Evolutionary conservation across 371 early-diverging fungal genomes (phyloP).

Genomic region (Rhizomucor pusillus): DNA sequence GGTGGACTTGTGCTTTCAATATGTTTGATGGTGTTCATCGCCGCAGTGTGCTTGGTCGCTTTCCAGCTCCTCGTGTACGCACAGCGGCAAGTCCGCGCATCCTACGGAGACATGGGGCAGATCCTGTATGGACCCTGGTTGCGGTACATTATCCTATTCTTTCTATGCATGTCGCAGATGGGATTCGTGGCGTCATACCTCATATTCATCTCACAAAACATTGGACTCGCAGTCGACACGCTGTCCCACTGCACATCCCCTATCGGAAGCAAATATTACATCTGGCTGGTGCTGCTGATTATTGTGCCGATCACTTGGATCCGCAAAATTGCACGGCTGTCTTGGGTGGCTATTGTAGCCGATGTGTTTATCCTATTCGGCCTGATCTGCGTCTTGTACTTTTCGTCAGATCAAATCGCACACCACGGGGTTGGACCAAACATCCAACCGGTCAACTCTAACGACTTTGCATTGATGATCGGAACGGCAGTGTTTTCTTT

Average conservation of each 20-base stretch:
- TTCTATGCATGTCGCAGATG: conserved; percentile 74
- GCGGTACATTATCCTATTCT: conserved; percentile 59
- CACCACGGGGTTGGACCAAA: conserved; percentile 53
- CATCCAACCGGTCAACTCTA: conserved; percentile 43
- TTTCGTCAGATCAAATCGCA: conserved; percentile 54
- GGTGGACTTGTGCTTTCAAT: conserved; percentile 42
- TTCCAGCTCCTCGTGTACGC: conserved; percentile 30
- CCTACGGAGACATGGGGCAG: conserved; percentile 79
- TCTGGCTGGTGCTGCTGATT: conserved; percentile 63
- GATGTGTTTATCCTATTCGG: conserved; percentile 80
- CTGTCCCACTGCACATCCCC: conserved; percentile 56
- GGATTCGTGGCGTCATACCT: conserved; percentile 83
- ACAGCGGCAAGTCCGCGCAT: conserved; percentile 54
- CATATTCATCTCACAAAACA: conserved; percentile 83
- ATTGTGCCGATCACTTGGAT: conserved; percentile 81
- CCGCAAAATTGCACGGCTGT: conserved; percentile 73
- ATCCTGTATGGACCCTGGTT: conserved; percentile 67
- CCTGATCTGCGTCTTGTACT: conserved; percentile 68
- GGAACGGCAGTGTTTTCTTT: conserved; percentile 88
- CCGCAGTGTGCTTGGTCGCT: conserved; percentile 24
- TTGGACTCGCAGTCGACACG: conserved; percentile 61
- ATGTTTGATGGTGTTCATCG: conserved; percentile 31
- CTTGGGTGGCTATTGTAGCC: conserved; percentile 70
- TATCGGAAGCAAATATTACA: conserved; percentile 55
- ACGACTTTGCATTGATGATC: conserved; percentile 68